Evolutionary conservation across 2,329 filamentous ascomycete genomes (phyloP), one percentile per base, ranked within the genome.

Genomic region (Colletotrichum lini): DNA sequence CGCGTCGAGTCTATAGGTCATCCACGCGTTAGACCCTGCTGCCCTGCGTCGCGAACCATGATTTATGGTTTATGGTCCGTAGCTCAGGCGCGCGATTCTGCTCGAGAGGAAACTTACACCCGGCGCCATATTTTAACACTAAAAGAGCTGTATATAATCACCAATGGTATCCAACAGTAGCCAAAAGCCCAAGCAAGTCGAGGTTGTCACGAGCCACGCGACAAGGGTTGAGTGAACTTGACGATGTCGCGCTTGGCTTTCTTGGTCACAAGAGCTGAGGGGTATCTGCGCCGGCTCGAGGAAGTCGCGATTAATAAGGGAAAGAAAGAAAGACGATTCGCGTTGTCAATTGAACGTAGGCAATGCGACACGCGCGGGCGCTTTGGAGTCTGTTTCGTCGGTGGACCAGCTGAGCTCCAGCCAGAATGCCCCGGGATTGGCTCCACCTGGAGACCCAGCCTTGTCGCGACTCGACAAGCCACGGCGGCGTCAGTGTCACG

Each of bases 1-100:
- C 87, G 73, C 89, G 87, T 78, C 89, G 84, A 64, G 88, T 90
- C 82, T 89, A 79, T 53, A 74, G 78, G 45, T 9, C 35, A 10
- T 65, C 49, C 38, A 44, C n/a, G 18, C 49, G 63, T 73, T 60
- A 73, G 68, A 57, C 77, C 78, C 42, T 76, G 76, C 50, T 78
- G 78, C 44, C 77, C 77, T 75, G 78, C 58, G 42, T 67, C 7
- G 58, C 21, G 53, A 16, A 16, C 6, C 4, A 12, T 13, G 18
- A 5, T 26, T 35, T 9, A 35, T 13, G 18, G 8, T 26, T 35
- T 9, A 35, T 35, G 30, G 30, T 35, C 30, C 30, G 30, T 35
- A 9, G 30, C 30, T 16, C 16, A 58, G 21, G 9, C 12, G 3
- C 18, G 9, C 38, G 4, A 53, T 15, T 1, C 2, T 44, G 6